Base-by-base conservation (phyloP, 805 yeast species). In the Myxozyma melibiosi region DNA sequence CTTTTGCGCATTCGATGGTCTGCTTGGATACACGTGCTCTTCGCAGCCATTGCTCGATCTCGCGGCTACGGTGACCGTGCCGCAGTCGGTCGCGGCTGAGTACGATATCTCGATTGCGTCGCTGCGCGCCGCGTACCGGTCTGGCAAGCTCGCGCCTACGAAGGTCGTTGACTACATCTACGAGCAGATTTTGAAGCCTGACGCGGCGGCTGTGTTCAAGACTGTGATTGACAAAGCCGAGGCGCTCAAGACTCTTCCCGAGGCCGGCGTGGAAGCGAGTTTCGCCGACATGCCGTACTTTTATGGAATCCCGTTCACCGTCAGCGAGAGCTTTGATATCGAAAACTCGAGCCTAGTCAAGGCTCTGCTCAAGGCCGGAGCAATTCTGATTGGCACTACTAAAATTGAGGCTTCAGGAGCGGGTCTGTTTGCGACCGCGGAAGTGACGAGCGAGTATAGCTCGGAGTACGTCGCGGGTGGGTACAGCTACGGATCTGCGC, bases 1-100 rank as follows among this genome's bases (percentile, higher is more conserved):
- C 22, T 66, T 60, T 41, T 53, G 59, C 45, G 68, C 69, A 1
- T 66, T 62, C 37, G 69, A 66, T 46, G 69, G 69, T 24, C 59
- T 66, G n/a, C 61, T 66, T 9, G 69, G 69, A 16, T 66, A 65
- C 33, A 38, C 41, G 14, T 55, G 65, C 44, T 55, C 54, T 33
- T 58, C 63, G 20, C 34, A 59, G 50, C 63, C 63, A 6, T 43
- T 59, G 20, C 48, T 59, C 4, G 63, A 59, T 5, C 61, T 59
- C 20, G 63, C 63, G 16, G 62, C 51, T 5, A 51, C 62, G 4
- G 55, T 46, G 11, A 33, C 53, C 13, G 25, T 43, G 4, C 45
- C 50, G 14, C 37, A 40, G 2, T 33, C 55, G 9, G 35, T 48
- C 0, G 33, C 47, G n/a, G 7, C 48, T 14, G 51, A 28, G 4